Evolutionary conservation across 1,284 basidiomycete genomes (phyloP).

Genomic region (Microbotryomycetes sp.): DNA sequence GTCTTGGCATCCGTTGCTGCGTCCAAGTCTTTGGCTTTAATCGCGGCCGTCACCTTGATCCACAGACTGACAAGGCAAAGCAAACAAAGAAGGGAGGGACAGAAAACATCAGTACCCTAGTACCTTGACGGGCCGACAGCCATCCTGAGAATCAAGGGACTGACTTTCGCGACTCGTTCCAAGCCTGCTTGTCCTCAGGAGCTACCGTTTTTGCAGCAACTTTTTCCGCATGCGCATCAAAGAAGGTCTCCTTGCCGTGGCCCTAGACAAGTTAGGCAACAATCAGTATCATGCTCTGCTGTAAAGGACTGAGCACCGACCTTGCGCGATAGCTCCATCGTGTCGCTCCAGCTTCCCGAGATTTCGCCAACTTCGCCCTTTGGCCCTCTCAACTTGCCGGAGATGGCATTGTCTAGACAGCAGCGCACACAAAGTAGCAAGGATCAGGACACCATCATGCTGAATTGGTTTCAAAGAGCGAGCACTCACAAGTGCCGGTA

Average conservation of each 20-base stretch:
- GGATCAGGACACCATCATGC: background rate
- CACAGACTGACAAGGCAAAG: slow-evolving; percentile 55
- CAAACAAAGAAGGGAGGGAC: background rate
- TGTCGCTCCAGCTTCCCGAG: slow-evolving; percentile 80
- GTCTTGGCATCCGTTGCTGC: slow-evolving; percentile 86
- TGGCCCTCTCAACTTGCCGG: slow-evolving; percentile 63
- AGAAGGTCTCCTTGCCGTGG: slow-evolving; percentile 57
- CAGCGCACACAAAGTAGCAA: background rate
- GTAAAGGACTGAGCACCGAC: slow-evolving; percentile 36
- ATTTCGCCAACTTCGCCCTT: slow-evolving; percentile 77
- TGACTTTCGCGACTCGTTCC: slow-evolving; percentile 76
- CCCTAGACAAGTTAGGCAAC: background rate
- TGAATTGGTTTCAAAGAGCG: too few relatives aligned
- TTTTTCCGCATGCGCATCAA: slow-evolving; percentile 68
- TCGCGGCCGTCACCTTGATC: slow-evolving; percentile 77
- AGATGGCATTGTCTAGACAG: slow-evolving; percentile 69
- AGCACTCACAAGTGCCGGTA: slow-evolving; percentile 58
- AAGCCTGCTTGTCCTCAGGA: slow-evolving; percentile 80
- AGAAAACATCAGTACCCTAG: too few relatives aligned
- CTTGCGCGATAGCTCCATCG: slow-evolving; percentile 79
- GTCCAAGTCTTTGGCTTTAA: slow-evolving; percentile 82
- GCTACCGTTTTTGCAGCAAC: slow-evolving; percentile 73
- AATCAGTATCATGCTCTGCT: slow-evolving; percentile 50
- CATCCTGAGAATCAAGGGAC: background rate
- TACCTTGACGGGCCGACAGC: background rate